phyloP scores from a whole-genome alignment of 2,329 filamentous ascomycete genomes.

The Exophiala calicioides region DNA sequence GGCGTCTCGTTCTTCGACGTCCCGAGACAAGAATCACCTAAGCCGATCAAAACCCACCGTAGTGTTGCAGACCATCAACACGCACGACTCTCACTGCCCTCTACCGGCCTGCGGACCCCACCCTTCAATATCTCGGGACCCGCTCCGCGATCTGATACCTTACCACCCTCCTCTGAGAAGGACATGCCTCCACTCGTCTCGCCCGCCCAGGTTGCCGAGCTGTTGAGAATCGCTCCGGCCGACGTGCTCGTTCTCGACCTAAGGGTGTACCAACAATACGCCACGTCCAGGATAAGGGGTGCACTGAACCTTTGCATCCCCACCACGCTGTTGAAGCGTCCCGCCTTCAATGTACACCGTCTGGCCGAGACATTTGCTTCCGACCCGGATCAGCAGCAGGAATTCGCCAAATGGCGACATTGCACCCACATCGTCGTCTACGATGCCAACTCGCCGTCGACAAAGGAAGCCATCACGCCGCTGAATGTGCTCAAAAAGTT shows the following conservation, averaged over 20 bases:
- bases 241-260: slow-evolving; percentile 77
- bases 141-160: slow-evolving; percentile 50
- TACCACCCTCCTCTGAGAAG: slow-evolving; percentile 53
- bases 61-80: slow-evolving; percentile 46
- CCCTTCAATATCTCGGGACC: slow-evolving; percentile 3
- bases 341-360: slow-evolving; percentile 86
- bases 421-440: slow-evolving; percentile 83
- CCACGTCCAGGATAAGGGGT: slow-evolving; percentile 70
- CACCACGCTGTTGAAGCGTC: slow-evolving; percentile 85
- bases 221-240: slow-evolving; percentile 55
- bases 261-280: slow-evolving; percentile 80
- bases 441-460: slow-evolving; percentile 72
- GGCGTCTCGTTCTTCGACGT: slow-evolving; percentile 42
- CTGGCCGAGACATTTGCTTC: slow-evolving; percentile 82
- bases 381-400: slow-evolving; percentile 65
- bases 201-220: slow-evolving; percentile 55
- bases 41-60: slow-evolving; percentile 43
- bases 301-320: slow-evolving; percentile 93
- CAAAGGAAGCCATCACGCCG: slow-evolving; percentile 77
- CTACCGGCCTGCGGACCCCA: slow-evolving; percentile 49
- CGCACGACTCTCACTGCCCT: slow-evolving; percentile 57
- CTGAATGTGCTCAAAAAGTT: slow-evolving; percentile 95
- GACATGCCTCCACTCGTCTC: slow-evolving; percentile 55
- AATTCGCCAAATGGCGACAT: slow-evolving; percentile 74
- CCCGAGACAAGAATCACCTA: slow-evolving; percentile 53